Percentiles rank a stretch among this genome's conserved stretches.
Evolutionary conservation across 2,329 filamentous ascomycete species (phyloP).

Genomic region (Ceratocystis cacaofunesta): DNA sequence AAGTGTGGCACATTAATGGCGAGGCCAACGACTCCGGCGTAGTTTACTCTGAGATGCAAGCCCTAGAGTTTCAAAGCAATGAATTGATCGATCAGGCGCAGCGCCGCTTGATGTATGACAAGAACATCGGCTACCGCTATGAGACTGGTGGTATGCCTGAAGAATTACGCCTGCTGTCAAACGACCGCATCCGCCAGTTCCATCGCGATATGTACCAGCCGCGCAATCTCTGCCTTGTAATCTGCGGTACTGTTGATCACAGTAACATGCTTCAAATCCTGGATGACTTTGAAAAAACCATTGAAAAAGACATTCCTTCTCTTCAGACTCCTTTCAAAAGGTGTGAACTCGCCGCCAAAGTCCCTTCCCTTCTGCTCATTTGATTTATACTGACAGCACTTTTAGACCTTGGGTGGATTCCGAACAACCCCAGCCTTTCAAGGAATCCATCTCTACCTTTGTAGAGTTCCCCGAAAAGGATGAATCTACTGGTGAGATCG

Average conservation of each 20-base stretch:
- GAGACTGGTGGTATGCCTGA: slow-evolving; percentile 98
- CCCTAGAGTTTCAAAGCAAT: slow-evolving; percentile 65
- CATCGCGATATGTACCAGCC: slow-evolving; percentile 97
- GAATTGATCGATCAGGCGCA: slow-evolving; percentile 81
- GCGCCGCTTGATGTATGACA: slow-evolving; percentile 68
- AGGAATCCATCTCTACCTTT: slow-evolving; percentile 56
- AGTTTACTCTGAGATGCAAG: slow-evolving; percentile 99
- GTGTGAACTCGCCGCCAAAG: slow-evolving; percentile 20
- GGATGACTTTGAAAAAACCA: slow-evolving; percentile 76
- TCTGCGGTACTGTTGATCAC: slow-evolving; percentile 86
- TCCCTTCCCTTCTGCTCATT: too few species aligned
- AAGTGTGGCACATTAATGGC: slow-evolving; percentile 91
- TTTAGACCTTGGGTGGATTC: slow-evolving; percentile 75
- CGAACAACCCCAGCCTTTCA: slow-evolving; percentile 55
- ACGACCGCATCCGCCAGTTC: slow-evolving; percentile 84
- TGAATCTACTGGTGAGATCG: slow-evolving; percentile 78
- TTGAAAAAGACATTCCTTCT: slow-evolving; percentile 66
- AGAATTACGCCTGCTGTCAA: slow-evolving; percentile 67
- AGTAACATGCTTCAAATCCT: slow-evolving; percentile 63
- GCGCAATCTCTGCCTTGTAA: slow-evolving; percentile 78
- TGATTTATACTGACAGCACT: neutral
- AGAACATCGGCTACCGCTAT: slow-evolving; percentile 83
- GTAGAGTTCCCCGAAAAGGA: slow-evolving; percentile 95
- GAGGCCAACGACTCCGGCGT: slow-evolving; percentile 90
- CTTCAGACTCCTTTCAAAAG: slow-evolving; percentile 62